Evolutionary conservation across 2,329 filamentous ascomycete genomes (phyloP).

Genomic region (Diaporthe citri): DNA sequence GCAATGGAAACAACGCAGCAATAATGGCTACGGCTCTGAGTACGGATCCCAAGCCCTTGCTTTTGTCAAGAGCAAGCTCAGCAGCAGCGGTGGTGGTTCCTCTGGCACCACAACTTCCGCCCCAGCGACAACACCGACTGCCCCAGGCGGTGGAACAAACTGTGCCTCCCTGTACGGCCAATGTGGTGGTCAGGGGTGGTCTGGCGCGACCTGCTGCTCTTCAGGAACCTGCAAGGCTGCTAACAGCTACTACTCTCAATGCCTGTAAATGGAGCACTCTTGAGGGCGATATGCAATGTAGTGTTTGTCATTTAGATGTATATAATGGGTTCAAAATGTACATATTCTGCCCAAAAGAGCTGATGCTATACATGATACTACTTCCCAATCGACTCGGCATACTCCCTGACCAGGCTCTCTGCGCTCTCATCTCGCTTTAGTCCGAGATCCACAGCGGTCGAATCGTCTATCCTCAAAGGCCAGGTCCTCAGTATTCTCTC

Average conservation of each 20-base stretch:
- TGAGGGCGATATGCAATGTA: neutral
- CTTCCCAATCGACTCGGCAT: slow-evolving; percentile 30
- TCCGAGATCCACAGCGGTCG: slow-evolving; percentile 43
- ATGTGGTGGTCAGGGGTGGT: slow-evolving; percentile 33
- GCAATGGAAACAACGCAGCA: slow-evolving; percentile 70
- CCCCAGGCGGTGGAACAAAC: slow-evolving; percentile 12
- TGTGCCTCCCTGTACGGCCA: slow-evolving; percentile 35
- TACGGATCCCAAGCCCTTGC: slow-evolving; percentile 70
- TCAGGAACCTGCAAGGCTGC: slow-evolving; percentile 33
- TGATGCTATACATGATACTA: neutral
- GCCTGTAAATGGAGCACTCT: neutral
- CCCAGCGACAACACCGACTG: slow-evolving; percentile 19
- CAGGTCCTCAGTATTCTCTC: slow-evolving; percentile 66
- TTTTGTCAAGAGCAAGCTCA: slow-evolving; percentile 64
- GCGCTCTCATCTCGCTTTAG: slow-evolving; percentile 36
- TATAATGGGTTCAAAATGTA: neutral
- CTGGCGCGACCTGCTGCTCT: slow-evolving; percentile 23
- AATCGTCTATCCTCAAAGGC: slow-evolving; percentile 64
- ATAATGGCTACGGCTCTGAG: slow-evolving; percentile 72
- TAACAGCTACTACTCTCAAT: slow-evolving; percentile 37
- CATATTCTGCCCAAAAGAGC: neutral
- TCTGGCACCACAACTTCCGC: slow-evolving; percentile 20
- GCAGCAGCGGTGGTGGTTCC: neutral
- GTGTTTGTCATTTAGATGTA: neutral
- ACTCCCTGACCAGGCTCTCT: slow-evolving; percentile 39